These are phyloP conservation scores for Cladosporium phlei DNA, from an alignment of 2,329 filamentous ascomycete species.

Conservation along the genomic window DNA sequence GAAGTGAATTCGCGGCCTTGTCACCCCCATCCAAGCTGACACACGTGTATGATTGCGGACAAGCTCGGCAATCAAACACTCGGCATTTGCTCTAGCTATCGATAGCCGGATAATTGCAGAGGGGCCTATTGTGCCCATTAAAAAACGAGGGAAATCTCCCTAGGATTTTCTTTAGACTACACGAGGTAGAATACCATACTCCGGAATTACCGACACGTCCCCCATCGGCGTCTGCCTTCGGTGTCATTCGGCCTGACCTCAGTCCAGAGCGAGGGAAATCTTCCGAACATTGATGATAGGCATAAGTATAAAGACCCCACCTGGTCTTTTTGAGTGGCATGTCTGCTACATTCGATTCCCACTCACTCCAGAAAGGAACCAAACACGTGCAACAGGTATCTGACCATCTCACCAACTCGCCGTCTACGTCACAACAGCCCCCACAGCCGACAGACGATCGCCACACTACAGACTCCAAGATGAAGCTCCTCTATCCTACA, in stretches of 20 bases:
- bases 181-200: no score
- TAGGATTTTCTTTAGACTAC: no score
- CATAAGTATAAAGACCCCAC: constrained; percentile 9
- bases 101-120: no score
- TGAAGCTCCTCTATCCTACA: constrained; percentile 65
- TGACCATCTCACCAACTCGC: constrained; percentile 4
- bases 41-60: no score
- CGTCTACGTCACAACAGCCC: background rate
- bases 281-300: constrained; percentile 6
- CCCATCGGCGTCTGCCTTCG: constrained; percentile 8
- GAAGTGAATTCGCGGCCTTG: no score
- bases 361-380: constrained; percentile 2
- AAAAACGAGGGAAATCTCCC: no score
- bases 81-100: no score
- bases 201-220: constrained; percentile 3
- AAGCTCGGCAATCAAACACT: no score
- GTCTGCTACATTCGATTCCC: background rate
- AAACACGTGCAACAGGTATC: constrained; percentile 4
- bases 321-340: constrained; percentile 2
- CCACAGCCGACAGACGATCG: background rate
- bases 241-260: constrained; percentile 11
- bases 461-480: constrained; percentile 26
- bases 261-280: constrained; percentile 10
- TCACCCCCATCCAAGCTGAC: no score
- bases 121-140: no score